Conservation (phyloP, 2,329 filamentous ascomycete genomes). For the Ceratocystis albifundus region DNA sequence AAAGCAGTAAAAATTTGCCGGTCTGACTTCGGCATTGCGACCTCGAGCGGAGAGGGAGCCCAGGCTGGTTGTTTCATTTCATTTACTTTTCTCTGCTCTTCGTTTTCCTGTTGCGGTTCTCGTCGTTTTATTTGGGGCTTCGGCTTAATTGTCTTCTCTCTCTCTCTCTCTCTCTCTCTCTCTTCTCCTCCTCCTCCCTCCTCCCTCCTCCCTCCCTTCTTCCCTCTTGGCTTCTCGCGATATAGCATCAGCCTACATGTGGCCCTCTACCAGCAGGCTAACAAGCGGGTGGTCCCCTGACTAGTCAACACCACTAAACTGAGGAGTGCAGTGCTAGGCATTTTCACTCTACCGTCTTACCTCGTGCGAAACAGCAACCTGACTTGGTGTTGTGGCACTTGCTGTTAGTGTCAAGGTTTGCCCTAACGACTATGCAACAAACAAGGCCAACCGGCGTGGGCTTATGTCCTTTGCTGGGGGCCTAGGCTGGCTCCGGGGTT, state of each 20-base stretch:
- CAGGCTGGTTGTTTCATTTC: neutral
- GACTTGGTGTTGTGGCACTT: neutral
- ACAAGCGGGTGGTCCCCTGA: slow-evolving; percentile 13
- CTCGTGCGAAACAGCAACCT: neutral
- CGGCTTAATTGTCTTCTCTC: neutral
- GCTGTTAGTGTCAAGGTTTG: slow-evolving; percentile 5
- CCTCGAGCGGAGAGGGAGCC: slow-evolving; percentile 1
- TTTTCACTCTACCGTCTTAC: neutral
- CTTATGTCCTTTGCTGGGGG: neutral
- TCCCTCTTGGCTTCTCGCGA: neutral
- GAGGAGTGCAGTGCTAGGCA: neutral
- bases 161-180: neutral
- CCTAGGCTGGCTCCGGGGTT: neutral
- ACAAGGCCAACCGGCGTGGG: neutral
- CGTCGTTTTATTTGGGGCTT: neutral
- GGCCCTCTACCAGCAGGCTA: neutral
- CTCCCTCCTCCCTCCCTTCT: neutral
- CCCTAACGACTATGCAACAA: neutral
- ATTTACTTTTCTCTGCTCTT: neutral
- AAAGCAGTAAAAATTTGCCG: neutral
- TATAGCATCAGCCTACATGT: slow-evolving; percentile 2
- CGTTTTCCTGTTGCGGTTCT: neutral
- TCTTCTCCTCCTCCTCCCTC: neutral
- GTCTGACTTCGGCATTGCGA: slow-evolving; percentile 13
- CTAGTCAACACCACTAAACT: slow-evolving; percentile 9